phyloP scores from a whole-genome alignment of 495 filamentous ascomycete genomes.

The Neurospora intermedia region DNA sequence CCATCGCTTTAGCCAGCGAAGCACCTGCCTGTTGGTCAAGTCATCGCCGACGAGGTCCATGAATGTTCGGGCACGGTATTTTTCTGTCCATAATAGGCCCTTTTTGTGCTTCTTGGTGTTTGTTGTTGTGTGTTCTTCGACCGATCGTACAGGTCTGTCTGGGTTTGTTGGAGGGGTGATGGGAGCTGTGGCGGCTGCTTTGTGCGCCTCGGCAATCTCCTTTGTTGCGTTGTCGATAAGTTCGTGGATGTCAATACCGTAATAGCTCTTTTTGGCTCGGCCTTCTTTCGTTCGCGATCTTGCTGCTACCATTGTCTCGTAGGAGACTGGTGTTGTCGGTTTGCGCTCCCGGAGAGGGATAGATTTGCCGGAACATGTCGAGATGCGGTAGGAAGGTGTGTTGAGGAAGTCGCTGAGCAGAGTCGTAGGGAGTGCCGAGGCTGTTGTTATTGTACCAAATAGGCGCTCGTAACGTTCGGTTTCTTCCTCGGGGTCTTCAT shows the following conservation, averaged over 20 bases:
- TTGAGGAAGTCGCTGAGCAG: slow-evolving; percentile 1
- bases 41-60: slow-evolving; percentile 92
- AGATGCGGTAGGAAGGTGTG: slow-evolving; percentile 35
- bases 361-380: slow-evolving; percentile 55
- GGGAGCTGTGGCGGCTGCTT: slow-evolving; percentile 12
- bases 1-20: slow-evolving; percentile 91
- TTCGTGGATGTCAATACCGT: slow-evolving; percentile 80
- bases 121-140: slow-evolving; percentile 24
- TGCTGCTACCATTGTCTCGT: slow-evolving; percentile 56
- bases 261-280: slow-evolving; percentile 71
- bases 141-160: slow-evolving; percentile 23
- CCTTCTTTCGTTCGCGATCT: slow-evolving; percentile 59
- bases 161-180: slow-evolving; percentile 14
- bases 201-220: slow-evolving; percentile 27
- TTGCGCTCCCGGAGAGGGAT: slow-evolving; percentile 45
- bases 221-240: slow-evolving; percentile 60
- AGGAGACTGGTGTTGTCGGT: slow-evolving; percentile 40
- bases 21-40: slow-evolving; percentile 79
- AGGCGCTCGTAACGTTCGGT: slow-evolving; percentile 19
- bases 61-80: slow-evolving; percentile 84
- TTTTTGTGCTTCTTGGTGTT: slow-evolving; percentile 34
- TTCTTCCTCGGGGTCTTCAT: slow-evolving; percentile 13
- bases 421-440: background rate
- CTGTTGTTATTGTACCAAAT: slow-evolving; percentile 5
- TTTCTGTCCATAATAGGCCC: slow-evolving; percentile 70